Conservation (phyloP, 2,329 filamentous ascomycete genomes). For the Incumbomyces delicatus region DNA sequence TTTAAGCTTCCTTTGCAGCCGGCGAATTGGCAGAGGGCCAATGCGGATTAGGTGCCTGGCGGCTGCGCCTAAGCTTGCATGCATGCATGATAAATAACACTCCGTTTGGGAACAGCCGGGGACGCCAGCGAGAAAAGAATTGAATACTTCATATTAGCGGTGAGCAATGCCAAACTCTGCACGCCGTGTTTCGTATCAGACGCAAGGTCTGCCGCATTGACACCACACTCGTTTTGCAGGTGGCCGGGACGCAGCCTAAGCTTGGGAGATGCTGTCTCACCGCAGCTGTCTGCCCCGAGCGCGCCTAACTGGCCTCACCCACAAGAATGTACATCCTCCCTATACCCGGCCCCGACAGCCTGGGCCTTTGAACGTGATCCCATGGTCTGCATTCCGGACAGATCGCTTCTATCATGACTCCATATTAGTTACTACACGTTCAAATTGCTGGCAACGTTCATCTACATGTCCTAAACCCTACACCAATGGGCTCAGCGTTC, state of each 20-base stretch:
- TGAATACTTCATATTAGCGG: too few species aligned
- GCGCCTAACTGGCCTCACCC: background rate
- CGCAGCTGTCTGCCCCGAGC: background rate
- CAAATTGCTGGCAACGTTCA: background rate
- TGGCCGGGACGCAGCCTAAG: background rate
- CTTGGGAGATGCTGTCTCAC: constrained; percentile 4
- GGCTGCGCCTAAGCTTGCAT: too few species aligned
- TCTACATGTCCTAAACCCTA: background rate
- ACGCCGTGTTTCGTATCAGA: background rate
- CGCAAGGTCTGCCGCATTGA: background rate
- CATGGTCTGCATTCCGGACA: background rate
- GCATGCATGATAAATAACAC: too few species aligned
- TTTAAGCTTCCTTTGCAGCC: too few species aligned
- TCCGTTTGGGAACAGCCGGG: too few species aligned
- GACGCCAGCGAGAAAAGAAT: too few species aligned
- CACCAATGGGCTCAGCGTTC: background rate
- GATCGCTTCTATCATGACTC: background rate
- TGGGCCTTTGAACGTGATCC: background rate
- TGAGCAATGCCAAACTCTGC: too few species aligned
- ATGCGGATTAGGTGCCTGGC: too few species aligned
- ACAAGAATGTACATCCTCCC: background rate
- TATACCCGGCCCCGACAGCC: background rate
- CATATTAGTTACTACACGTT: background rate
- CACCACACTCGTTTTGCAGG: too few species aligned
- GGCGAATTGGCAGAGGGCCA: too few species aligned